phyloP scores from a whole-genome alignment of 345 rosid genomes.

The Citrus trifoliata region DNA sequence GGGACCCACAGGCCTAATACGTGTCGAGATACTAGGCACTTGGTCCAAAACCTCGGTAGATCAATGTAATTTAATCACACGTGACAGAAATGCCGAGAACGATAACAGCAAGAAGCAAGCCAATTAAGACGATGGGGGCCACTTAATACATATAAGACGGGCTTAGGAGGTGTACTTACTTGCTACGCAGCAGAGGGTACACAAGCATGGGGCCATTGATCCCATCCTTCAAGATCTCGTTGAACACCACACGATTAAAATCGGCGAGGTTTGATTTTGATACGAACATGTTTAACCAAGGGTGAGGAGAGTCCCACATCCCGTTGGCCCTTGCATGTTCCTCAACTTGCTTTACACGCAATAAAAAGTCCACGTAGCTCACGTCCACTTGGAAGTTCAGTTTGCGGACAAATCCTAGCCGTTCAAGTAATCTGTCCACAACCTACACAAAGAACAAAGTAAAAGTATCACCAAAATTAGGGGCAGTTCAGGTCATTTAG shows the following conservation, averaged over 20 bases:
- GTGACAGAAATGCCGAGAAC: conserved; percentile 30
- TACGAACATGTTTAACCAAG: conserved; percentile 88
- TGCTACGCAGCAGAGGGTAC: conserved; percentile 82
- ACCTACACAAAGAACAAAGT: conserved; percentile 23
- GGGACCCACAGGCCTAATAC: background rate
- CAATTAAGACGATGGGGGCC: background rate
- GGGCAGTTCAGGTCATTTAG: conserved; percentile 28
- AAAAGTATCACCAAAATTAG: background rate
- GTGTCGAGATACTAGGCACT: background rate
- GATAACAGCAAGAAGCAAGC: background rate
- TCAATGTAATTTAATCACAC: conserved; percentile 14
- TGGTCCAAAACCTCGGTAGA: conserved; percentile 27
- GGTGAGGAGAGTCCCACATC: conserved; percentile 88
- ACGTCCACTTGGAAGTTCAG: conserved; percentile 60
- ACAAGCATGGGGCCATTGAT: conserved; percentile 89
- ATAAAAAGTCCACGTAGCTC: conserved; percentile 62
- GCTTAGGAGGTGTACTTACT: conserved; percentile 33
- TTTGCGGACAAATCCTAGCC: conserved; percentile 45
- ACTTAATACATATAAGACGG: background rate
- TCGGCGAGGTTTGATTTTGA: conserved; percentile 51
- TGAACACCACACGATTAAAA: conserved; percentile 73
- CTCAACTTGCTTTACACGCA: conserved; percentile 69
- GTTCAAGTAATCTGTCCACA: conserved; percentile 46
- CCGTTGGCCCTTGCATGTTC: conserved; percentile 57
- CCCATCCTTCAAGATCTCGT: conserved; percentile 57